These are phyloP conservation scores for Gorgonomyces haynaldii DNA, from an alignment of 192 early-diverging fungal genomes.

Conservation along the genomic window DNA sequence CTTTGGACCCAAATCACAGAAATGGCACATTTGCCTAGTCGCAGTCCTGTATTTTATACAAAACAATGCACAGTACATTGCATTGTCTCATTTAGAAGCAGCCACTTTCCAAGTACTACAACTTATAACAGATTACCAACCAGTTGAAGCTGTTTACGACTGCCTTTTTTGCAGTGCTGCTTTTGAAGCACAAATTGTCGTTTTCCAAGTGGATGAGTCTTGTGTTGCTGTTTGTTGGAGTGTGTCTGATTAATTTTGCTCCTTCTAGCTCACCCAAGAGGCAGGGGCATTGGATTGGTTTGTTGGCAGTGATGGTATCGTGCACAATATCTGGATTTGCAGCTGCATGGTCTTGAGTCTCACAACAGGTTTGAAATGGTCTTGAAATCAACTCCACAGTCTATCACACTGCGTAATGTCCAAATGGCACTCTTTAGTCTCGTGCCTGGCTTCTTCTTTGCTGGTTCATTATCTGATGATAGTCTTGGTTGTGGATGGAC, in stretches of 20 bases:
- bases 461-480: background rate
- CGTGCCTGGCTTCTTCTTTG: conserved; percentile 8
- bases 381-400: background rate
- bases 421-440: conserved; percentile 4
- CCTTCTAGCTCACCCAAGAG: background rate
- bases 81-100: conserved; percentile 65
- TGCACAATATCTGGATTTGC: conserved; percentile 6
- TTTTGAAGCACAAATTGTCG: conserved; percentile 52
- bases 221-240: conserved; percentile 57
- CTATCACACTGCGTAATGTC: conserved; percentile 1
- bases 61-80: conserved; percentile 78
- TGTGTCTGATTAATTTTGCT: conserved; percentile 59
- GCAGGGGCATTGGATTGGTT: background rate
- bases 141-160: conserved; percentile 85
- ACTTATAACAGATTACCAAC: no score
- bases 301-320: conserved; percentile 1
- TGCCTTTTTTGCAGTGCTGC: conserved; percentile 71
- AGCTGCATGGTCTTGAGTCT: background rate
- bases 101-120: conserved; percentile 63
- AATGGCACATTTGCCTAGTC: background rate
- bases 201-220: conserved; percentile 63
- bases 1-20: conserved; percentile 5
- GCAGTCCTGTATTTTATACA: conserved; percentile 51
- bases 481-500: conserved; percentile 62
- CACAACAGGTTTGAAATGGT: conserved; percentile 1